Percentiles rank a stretch among this genome's conserved stretches.
Evolutionary conservation across 2,329 filamentous ascomycete genomes (phyloP).

Genomic region (Plenodomus biglobosus): DNA sequence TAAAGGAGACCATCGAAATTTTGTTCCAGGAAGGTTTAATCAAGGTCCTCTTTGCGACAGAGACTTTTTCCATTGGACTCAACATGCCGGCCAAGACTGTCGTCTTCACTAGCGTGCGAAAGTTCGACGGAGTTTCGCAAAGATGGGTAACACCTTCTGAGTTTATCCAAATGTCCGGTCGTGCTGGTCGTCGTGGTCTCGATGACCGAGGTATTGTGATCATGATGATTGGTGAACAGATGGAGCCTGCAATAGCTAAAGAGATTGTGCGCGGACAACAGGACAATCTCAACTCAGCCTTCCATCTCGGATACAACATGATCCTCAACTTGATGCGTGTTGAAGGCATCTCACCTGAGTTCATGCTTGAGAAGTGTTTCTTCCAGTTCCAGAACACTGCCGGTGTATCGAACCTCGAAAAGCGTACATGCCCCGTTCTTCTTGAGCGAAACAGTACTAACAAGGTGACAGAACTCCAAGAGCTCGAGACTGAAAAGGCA

Average conservation of each 20-base stretch:
- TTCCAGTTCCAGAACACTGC: conserved; percentile 97
- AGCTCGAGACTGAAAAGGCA: conserved; percentile 74
- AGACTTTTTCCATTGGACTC: conserved; percentile 96
- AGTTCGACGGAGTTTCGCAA: conserved; percentile 81
- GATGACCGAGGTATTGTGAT: conserved; percentile 98
- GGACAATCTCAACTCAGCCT: conserved; percentile 95
- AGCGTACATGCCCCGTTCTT: conserved; percentile 46
- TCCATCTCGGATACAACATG: conserved; percentile 99
- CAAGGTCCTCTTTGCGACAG: conserved; percentile 96
- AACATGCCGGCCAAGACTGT: conserved; percentile 99
- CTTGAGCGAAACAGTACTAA: neutral
- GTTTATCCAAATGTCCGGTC: conserved; percentile 98
- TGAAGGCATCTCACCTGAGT: conserved; percentile 98
- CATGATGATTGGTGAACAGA: conserved; percentile 98
- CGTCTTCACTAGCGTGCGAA: conserved; percentile 95
- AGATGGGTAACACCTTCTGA: conserved; percentile 91
- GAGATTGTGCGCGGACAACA: conserved; percentile 95
- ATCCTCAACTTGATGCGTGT: conserved; percentile 93
- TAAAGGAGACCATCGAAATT: conserved; percentile 99
- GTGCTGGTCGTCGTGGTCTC: conserved; percentile 92
- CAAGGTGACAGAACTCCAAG: conserved; percentile 64
- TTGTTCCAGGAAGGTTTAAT: conserved; percentile 97
- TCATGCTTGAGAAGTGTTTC: conserved; percentile 98
- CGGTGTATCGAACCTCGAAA: conserved; percentile 80
- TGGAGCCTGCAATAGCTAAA: conserved; percentile 92